Evolutionary conservation across 2,329 filamentous ascomycete genomes (phyloP).

Genomic region (Colletotrichum tropicicola): DNA sequence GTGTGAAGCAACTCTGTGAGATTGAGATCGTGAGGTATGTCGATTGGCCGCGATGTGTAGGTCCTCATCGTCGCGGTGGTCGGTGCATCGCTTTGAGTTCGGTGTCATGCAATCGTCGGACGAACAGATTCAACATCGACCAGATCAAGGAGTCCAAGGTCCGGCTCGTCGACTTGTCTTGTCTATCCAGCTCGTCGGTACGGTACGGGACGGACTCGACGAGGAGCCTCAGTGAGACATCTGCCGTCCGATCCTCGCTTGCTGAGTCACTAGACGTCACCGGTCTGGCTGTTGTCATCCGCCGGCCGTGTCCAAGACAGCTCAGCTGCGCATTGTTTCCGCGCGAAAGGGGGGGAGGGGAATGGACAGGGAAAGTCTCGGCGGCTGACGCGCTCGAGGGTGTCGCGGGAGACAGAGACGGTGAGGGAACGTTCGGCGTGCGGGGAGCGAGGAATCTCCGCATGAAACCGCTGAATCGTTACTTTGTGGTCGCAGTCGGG

Average conservation of each 20-base stretch:
- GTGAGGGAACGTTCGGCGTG: background rate
- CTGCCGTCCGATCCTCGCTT: background rate
- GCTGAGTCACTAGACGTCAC: background rate
- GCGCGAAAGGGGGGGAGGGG: too few species aligned
- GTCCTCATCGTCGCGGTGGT: slow-evolving; percentile 38
- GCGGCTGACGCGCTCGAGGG: background rate
- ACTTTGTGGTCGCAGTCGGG: background rate
- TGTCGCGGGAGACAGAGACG: background rate
- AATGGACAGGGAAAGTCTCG: background rate
- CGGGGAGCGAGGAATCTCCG: background rate
- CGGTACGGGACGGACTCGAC: background rate
- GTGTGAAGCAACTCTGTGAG: slow-evolving; percentile 54
- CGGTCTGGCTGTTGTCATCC: background rate
- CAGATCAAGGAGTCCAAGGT: background rate
- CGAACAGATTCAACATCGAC: background rate
- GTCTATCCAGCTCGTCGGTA: background rate
- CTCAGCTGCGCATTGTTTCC: background rate
- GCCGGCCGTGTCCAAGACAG: background rate
- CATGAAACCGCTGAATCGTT: slow-evolving; percentile 17
- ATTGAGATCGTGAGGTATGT: slow-evolving; percentile 49
- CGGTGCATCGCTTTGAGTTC: slow-evolving; percentile 8
- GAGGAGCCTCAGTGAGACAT: background rate
- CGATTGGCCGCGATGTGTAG: slow-evolving; percentile 41
- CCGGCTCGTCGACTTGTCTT: background rate
- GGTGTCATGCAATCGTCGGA: background rate